These are phyloP conservation scores for Chrysosporium queenslandicum DNA, from an alignment of 2,329 filamentous ascomycete species.

Conservation along the genomic window DNA sequence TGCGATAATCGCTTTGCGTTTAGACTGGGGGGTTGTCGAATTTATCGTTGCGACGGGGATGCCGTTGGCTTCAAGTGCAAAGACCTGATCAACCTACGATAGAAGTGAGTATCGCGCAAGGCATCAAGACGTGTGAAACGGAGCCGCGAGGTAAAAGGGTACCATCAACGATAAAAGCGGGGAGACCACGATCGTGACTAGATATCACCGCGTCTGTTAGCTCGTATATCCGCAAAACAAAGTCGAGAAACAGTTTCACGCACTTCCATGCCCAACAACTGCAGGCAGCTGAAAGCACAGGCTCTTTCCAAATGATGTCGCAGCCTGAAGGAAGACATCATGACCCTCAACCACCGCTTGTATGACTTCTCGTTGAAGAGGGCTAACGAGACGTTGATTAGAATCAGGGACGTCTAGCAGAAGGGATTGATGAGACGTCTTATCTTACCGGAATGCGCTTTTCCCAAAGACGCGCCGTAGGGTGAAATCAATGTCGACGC, in stretches of 20 bases:
- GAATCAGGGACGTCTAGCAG: not conserved
- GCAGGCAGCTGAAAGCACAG: constrained; percentile 93
- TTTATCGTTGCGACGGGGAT: constrained; percentile 81
- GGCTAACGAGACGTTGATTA: constrained; percentile 41
- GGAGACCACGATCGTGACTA: constrained; percentile 82
- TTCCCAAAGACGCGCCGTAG: constrained; percentile 65
- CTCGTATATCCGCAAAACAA: not conserved
- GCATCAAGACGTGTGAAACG: not conserved
- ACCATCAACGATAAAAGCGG: constrained; percentile 85
- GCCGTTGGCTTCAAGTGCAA: constrained; percentile 60
- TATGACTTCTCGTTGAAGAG: constrained; percentile 80
- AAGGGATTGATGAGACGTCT: constrained; percentile 44
- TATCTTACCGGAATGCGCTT: constrained; percentile 54
- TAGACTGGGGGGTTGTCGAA: constrained; percentile 59
- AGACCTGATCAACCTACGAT: constrained; percentile 78
- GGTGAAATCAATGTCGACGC: constrained; percentile 61
- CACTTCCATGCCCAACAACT: constrained; percentile 75
- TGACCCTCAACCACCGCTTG: constrained; percentile 66
- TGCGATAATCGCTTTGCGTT: constrained; percentile 59
- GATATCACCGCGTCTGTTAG: not conserved
- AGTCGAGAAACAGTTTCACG: constrained; percentile 27
- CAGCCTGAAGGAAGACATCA: constrained; percentile 87
- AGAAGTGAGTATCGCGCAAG: constrained; percentile 35
- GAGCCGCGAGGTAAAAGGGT: constrained; percentile 35
- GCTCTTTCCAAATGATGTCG: constrained; percentile 73